phyloP scores from a whole-genome alignment of 352 stramenopile species.

The Phytopythium delawarense region DNA sequence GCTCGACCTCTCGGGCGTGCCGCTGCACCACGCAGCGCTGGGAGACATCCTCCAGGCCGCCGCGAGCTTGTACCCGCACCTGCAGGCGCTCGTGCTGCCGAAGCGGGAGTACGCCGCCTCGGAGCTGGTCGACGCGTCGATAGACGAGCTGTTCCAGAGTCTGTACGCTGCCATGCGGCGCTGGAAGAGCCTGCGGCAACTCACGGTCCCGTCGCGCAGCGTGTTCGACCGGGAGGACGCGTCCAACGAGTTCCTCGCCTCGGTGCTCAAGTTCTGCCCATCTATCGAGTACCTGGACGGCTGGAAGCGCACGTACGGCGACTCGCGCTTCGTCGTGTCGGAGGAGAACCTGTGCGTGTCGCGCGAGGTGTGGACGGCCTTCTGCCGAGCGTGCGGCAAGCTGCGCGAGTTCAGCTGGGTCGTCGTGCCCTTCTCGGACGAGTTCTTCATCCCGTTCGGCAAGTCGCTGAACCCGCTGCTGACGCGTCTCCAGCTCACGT shows the following conservation, averaged over 20 bases:
- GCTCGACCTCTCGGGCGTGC: conserved; percentile 36
- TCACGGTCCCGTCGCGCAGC: conserved; percentile 29
- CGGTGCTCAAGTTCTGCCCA: conserved; percentile 32
- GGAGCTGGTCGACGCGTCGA: conserved; percentile 31
- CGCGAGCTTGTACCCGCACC: conserved; percentile 20
- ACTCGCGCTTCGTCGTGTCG: conserved; percentile 29
- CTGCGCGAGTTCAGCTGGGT: conserved; percentile 67
- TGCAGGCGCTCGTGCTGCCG: conserved; percentile 38
- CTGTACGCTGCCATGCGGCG: conserved; percentile 25
- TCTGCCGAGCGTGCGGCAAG: conserved; percentile 31
- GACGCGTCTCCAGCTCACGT: conserved; percentile 41
- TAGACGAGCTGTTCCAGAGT: conserved; percentile 35
- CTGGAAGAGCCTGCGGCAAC: conserved; percentile 30
- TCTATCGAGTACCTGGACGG: conserved; percentile 58
- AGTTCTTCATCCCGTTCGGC: conserved; percentile 59
- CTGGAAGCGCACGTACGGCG: conserved; percentile 54
- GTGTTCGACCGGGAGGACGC: conserved; percentile 27
- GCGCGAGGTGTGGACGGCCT: conserved; percentile 33
- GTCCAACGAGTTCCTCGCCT: conserved; percentile 30
- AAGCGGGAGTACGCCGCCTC: conserved; percentile 21
- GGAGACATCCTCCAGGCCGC: conserved; percentile 31
- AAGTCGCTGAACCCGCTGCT: conserved; percentile 28
- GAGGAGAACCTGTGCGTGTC: conserved; percentile 34
- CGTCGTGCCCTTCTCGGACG: conserved; percentile 59
- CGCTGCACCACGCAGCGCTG: conserved; percentile 37